A percentile compares a stretch with the other conserved stretches of the same genome.
Conservation (phyloP, 1,139 yeast species). For the Candida sanyaensis region DNA sequence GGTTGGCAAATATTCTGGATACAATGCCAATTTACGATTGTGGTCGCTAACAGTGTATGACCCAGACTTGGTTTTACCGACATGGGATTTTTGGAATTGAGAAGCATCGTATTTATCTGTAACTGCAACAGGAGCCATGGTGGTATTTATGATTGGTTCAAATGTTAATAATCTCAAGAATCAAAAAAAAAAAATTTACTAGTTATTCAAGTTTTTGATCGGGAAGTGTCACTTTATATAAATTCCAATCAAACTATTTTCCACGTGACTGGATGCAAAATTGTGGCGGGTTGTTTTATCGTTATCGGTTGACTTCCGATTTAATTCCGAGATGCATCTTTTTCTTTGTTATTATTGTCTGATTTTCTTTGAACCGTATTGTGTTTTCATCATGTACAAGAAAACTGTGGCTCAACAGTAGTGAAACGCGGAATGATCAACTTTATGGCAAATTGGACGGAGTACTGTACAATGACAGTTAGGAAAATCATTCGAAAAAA, state of each 20-base stretch:
- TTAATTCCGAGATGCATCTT: not conserved
- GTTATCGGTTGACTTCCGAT: not conserved
- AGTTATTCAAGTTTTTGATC: too few relatives aligned
- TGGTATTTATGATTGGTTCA: not conserved
- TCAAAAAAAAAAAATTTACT: too few relatives aligned
- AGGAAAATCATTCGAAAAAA: not conserved
- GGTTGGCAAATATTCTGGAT: conserved; percentile 28
- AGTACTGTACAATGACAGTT: too few relatives aligned
- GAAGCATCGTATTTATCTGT: conserved; percentile 28
- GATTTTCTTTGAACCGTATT: not conserved
- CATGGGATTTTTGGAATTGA: conserved; percentile 30
- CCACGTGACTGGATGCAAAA: conserved; percentile 2
- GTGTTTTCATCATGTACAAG: not conserved
- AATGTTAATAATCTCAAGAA: not conserved
- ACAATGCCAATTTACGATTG: conserved; percentile 21
- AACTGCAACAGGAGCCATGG: conserved; percentile 17
- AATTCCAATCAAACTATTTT: too few relatives aligned
- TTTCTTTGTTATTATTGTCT: not conserved
- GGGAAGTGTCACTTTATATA: too few relatives aligned
- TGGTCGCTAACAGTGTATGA: conserved; percentile 25
- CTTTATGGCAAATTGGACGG: too few relatives aligned
- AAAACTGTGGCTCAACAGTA: not conserved
- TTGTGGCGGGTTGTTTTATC: not conserved
- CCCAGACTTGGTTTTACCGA: conserved; percentile 24
- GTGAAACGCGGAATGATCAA: too few relatives aligned